Evolutionary conservation across 2,329 filamentous ascomycete species (phyloP).

Genomic region (Curvularia sp.): DNA sequence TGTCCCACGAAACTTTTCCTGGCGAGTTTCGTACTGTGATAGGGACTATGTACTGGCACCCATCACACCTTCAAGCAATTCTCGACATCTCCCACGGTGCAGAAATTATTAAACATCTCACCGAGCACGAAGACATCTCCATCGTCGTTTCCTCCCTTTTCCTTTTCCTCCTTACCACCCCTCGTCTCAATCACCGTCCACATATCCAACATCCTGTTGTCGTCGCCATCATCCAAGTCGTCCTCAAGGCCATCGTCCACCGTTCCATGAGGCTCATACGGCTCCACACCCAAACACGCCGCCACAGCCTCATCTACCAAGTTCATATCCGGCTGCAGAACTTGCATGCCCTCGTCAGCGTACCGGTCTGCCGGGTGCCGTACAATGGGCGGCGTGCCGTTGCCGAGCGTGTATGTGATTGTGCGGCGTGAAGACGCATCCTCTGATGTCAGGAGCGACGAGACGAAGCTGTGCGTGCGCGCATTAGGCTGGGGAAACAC

Average conservation of each 20-base stretch:
- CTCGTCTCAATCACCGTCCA: slow-evolving; percentile 23
- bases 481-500: background rate
- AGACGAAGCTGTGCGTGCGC: background rate
- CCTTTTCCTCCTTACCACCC: background rate
- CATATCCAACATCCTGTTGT: slow-evolving; percentile 22
- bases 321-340: slow-evolving; percentile 4
- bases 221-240: slow-evolving; percentile 2
- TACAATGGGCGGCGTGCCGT: slow-evolving; percentile 23
- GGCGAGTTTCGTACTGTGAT: too few relatives aligned
- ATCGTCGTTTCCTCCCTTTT: background rate
- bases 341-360: slow-evolving; percentile 18
- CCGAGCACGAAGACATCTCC: slow-evolving; percentile 6
- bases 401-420: slow-evolving; percentile 18
- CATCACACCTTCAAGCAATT: background rate
- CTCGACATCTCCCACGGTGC: background rate
- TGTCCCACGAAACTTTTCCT: too few relatives aligned
- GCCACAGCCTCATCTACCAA: slow-evolving; percentile 31
- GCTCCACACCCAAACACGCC: slow-evolving; percentile 14
- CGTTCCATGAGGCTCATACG: slow-evolving; percentile 19
- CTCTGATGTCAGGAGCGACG: background rate
- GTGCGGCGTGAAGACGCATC: background rate
- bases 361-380: slow-evolving; percentile 15
- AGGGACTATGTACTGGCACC: too few relatives aligned
- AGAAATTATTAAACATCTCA: slow-evolving; percentile 15
- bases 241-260: background rate